phyloP scores from a whole-genome alignment of 495 filamentous ascomycete species.

The Penicillium taxi region DNA sequence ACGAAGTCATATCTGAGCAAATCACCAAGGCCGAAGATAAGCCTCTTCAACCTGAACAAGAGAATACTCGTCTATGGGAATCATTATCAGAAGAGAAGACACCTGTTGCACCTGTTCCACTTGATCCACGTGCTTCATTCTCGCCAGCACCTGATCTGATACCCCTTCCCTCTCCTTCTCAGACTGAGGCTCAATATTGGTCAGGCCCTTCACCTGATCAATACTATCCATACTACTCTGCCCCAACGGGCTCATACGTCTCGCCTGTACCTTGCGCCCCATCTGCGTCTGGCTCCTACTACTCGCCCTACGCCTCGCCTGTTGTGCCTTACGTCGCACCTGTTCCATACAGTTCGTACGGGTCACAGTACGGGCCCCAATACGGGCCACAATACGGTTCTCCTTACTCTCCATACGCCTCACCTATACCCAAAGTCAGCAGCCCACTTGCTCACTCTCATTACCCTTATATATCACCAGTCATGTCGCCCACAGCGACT shows the following conservation, averaged over 20 bases:
- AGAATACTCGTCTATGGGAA: conserved; percentile 5
- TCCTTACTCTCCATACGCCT: conserved; percentile 24
- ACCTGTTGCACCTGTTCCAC: conserved; percentile 3
- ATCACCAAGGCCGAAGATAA: conserved; percentile 5
- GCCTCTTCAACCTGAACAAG: conserved; percentile 9
- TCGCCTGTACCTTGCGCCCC: conserved; percentile 13
- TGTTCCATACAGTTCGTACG: conserved; percentile 6
- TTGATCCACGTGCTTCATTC: conserved; percentile 15
- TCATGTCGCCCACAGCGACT: conserved; percentile 32
- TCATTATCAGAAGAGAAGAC: conserved; percentile 6
- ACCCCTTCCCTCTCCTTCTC: conserved; percentile 25
- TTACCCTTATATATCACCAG: conserved; percentile 31
- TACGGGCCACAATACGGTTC: conserved; percentile 12
- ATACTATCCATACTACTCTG: conserved; percentile 9
- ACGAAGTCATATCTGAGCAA: conserved; percentile 5
- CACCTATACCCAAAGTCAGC: conserved; percentile 32
- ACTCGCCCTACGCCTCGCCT: conserved; percentile 10
- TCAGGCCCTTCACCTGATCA: conserved; percentile 18
- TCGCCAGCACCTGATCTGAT: conserved; percentile 21
- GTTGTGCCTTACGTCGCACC: conserved; percentile 13
- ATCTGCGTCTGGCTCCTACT: conserved; percentile 2
- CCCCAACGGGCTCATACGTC: conserved; percentile 8
- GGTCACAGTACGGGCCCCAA: conserved; percentile 2
- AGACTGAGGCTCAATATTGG: conserved; percentile 24
- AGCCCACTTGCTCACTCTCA: conserved; percentile 35